Evolutionary conservation across 352 stramenopile genomes (phyloP), one percentile per base, ranked within the genome.

Genomic region (Globisporangium echinulatum): DNA sequence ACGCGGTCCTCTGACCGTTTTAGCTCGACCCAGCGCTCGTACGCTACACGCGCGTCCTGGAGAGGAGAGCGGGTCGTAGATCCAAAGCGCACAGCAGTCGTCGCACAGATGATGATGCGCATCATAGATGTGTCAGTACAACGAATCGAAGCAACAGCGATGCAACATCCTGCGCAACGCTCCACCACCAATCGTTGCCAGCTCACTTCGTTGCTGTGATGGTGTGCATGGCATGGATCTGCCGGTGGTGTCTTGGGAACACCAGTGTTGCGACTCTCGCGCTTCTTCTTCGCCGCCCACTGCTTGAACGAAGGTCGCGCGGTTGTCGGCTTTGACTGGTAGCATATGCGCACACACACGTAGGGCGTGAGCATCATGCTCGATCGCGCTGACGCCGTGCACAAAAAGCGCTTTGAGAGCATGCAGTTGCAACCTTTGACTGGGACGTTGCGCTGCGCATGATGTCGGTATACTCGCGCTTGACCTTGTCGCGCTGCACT

Each of bases 1-100:
- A 85, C 60, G 25, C 58, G 61, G 38, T 82, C 75, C 68, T 91
- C 79, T 15, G 64, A 52, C 39, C 63, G 64, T 11, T 87, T 82
- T 7, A 74, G 66, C 37, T 59, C 66, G 48, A 87, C 13, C 82
- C 82, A 91, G 17, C 54, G 54, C 0, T 66, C 54, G 56, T 79
- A 82, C 0, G 73, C 67, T 50, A 7, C n/a, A 13, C 17, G 46
- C 46, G 46, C 15, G 5, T n/a, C 2, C 69, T 50, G 4, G 4
- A 6, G 40, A 33, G 3, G 19, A 9, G 49, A 2, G 17, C 5
- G 17, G 5, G 3, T 10, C 6, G 36, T 46, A 13, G 19, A 13
- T 33, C 14, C 10, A 43, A 13, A 7, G 36, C 49, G 2, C 36
- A 19, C 14, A 19, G 4, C 38, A 14, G 38, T 39, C 3, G 8